Percentiles rank a stretch among this genome's conserved stretches.
Evolutionary conservation across 352 stramenopile genomes (phyloP).

Genomic region (Saprolegnia parasitica): DNA sequence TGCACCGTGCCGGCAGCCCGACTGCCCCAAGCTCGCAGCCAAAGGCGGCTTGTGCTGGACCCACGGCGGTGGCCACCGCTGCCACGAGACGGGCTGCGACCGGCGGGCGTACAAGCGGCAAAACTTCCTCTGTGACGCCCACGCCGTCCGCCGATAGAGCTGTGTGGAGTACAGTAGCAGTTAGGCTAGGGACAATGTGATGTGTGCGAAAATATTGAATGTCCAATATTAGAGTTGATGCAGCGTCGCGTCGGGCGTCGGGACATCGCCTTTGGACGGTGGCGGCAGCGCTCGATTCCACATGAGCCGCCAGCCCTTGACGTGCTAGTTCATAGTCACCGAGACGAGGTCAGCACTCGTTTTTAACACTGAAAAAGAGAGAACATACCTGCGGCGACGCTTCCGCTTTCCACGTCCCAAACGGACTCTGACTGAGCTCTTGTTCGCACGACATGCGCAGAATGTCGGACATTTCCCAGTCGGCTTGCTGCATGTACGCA

Average conservation of each 20-base stretch:
- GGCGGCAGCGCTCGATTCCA: neutral
- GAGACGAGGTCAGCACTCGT: too few species aligned
- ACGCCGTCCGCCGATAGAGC: neutral
- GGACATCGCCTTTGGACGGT: neutral
- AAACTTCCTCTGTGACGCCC: conserved; percentile 19
- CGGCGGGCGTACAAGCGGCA: conserved; percentile 25
- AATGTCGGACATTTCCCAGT: conserved; percentile 21
- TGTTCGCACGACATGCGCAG: conserved; percentile 3
- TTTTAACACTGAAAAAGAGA: too few species aligned
- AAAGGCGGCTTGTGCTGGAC: conserved; percentile 27
- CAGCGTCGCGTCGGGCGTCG: conserved; percentile 1
- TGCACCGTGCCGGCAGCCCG: conserved; percentile 1
- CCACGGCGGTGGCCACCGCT: conserved; percentile 25
- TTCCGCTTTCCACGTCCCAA: conserved; percentile 3
- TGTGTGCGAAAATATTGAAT: neutral
- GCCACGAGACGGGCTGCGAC: conserved; percentile 6
- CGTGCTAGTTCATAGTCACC: conserved; percentile 1
- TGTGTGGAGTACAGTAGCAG: too few species aligned
- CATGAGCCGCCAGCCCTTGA: conserved; percentile 25
- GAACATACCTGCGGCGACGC: conserved; percentile 1
- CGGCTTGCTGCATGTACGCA: conserved; percentile 68
- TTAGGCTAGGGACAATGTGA: neutral
- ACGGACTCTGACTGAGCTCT: conserved; percentile 1
- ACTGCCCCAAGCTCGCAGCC: conserved; percentile 18
- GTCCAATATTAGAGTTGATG: neutral